These are phyloP conservation scores for Wickerhamomyces sydowiorum DNA, from an alignment of 805 yeast species.

Conservation along the genomic window DNA sequence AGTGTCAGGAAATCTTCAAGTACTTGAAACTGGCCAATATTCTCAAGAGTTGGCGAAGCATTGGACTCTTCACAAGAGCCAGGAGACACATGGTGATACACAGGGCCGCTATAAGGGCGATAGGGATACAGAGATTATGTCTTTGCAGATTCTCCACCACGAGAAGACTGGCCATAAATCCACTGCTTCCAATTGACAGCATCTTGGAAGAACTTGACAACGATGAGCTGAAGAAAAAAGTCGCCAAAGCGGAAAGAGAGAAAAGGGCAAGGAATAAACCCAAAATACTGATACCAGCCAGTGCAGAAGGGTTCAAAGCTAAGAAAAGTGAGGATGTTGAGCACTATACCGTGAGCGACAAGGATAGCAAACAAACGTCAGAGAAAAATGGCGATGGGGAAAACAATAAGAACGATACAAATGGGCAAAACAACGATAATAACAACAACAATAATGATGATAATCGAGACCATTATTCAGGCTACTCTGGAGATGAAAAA, in stretches of 20 bases:
- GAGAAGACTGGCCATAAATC: slow-evolving; percentile 10
- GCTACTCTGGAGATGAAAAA: slow-evolving; percentile 4
- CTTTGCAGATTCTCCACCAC: not conserved
- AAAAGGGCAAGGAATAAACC: slow-evolving; percentile 8
- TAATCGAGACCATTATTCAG: slow-evolving; percentile 5
- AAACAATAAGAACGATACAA: slow-evolving; percentile 5
- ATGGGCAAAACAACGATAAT: slow-evolving; percentile 7
- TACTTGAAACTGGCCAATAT: too few species aligned
- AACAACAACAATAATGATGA: slow-evolving; percentile 5
- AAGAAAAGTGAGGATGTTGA: slow-evolving; percentile 2
- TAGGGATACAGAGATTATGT: not conserved
- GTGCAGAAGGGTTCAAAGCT: slow-evolving; percentile 14
- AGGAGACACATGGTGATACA: not conserved
- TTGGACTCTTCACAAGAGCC: not conserved
- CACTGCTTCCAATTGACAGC: slow-evolving; percentile 18
- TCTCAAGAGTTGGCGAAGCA: too few species aligned
- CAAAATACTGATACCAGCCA: slow-evolving; percentile 16
- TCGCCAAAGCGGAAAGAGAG: slow-evolving; percentile 4
- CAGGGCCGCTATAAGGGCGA: not conserved
- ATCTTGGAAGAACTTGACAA: slow-evolving; percentile 19
- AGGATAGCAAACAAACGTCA: not conserved
- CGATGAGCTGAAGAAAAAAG: slow-evolving; percentile 6
- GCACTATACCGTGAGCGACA: not conserved
- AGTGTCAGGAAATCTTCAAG: not conserved
- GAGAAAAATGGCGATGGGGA: slow-evolving; percentile 1